Evolutionary conservation across 805 yeast species (phyloP).

Genomic region (Zygoascus tannicola): DNA sequence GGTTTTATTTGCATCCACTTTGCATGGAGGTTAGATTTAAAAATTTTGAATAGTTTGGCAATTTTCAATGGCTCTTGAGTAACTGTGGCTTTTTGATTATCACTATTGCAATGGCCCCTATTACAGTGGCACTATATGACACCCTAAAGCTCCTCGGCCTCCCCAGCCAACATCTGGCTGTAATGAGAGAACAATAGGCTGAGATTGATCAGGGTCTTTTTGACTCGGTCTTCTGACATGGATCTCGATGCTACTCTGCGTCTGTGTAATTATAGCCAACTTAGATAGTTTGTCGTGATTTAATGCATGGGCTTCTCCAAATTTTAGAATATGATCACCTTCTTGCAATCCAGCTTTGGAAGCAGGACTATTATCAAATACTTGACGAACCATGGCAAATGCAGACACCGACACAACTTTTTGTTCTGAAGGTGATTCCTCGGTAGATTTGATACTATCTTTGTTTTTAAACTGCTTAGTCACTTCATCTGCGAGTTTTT

Average conservation of each 20-base stretch:
- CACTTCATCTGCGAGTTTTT: conserved; percentile 39
- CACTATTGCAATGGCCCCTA: neutral
- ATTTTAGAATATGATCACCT: conserved; percentile 45
- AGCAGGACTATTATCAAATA: conserved; percentile 51
- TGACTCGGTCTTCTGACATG: neutral
- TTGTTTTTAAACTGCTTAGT: conserved; percentile 28
- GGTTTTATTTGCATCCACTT: conserved; percentile 80
- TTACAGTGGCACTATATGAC: neutral
- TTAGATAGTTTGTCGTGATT: conserved; percentile 43
- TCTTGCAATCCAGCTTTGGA: conserved; percentile 41
- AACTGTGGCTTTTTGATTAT: neutral
- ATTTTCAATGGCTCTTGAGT: neutral
- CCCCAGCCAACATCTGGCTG: conserved; percentile 4
- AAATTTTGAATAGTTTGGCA: too few species aligned
- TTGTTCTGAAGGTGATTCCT: neutral
- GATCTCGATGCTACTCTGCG: neutral
- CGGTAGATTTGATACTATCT: neutral
- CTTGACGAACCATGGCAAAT: conserved; percentile 36
- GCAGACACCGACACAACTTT: too few species aligned
- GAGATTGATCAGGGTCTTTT: too few species aligned
- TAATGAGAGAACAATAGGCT: neutral
- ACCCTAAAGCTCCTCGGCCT: conserved; percentile 4
- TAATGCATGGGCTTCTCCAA: conserved; percentile 47
- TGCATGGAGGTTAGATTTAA: conserved; percentile 79
- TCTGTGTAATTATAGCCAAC: conserved; percentile 37